Percentiles rank a stretch among this genome's conserved stretches.
These are phyloP conservation scores for Cyberlindnera samutprakarnensis DNA, from an alignment of 805 yeast genomes.

Conservation along the genomic window DNA sequence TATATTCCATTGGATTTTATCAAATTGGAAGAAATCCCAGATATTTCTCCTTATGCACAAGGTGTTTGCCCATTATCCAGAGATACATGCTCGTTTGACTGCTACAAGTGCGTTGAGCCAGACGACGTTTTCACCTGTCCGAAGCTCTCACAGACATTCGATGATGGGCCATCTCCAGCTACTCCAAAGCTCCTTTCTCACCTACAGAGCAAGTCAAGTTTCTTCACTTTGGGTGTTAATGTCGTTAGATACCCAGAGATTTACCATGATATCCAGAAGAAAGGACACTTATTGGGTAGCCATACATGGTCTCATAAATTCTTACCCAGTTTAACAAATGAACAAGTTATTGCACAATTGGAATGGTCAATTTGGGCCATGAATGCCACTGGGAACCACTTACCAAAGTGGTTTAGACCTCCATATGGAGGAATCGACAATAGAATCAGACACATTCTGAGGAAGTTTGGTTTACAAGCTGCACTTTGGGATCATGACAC, in stretches of 20 bases:
- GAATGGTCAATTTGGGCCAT: conserved; percentile 98
- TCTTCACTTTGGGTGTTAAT: conserved; percentile 80
- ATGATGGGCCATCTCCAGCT: conserved; percentile 84
- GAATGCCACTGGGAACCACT: conserved; percentile 84
- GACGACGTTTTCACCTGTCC: conserved; percentile 78
- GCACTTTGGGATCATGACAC: conserved; percentile 92
- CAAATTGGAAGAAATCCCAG: conserved; percentile 46
- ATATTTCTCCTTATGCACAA: conserved; percentile 38
- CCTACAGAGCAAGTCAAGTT: conserved; percentile 58
- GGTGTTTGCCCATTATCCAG: conserved; percentile 54
- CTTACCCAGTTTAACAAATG: conserved; percentile 70
- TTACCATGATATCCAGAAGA: conserved; percentile 43
- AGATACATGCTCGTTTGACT: conserved; percentile 75
- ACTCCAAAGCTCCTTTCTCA: conserved; percentile 53
- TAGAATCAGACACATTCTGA: conserved; percentile 68
- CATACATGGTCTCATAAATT: conserved; percentile 94
- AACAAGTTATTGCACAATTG: conserved; percentile 78
- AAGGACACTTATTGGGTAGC: conserved; percentile 76
- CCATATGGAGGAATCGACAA: conserved; percentile 95
- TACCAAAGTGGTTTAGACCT: conserved; percentile 93
- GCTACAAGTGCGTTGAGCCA: conserved; percentile 64
- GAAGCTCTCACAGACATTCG: conserved; percentile 78
- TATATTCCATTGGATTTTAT: conserved; percentile 75
- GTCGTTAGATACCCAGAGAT: conserved; percentile 71
- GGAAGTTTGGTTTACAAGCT: conserved; percentile 80